Conservation (phyloP, 495 filamentous ascomycete species). For the Hypoxylon crocopeplum region DNA sequence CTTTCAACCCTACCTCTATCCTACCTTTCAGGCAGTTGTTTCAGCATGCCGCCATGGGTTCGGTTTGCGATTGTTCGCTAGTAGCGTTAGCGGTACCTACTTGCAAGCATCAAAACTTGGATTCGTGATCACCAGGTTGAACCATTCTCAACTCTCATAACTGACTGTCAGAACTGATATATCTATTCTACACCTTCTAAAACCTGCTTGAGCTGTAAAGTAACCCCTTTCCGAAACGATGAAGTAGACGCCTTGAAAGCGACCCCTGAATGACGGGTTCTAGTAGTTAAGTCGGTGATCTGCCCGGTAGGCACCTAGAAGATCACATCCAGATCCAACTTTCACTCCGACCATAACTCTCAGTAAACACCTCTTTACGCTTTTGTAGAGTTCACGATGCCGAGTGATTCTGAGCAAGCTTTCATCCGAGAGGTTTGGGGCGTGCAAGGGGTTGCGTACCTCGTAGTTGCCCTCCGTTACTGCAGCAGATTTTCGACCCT, state of each 20-base stretch:
- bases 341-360: not conserved
- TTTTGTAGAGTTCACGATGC: not conserved
- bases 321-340: not conserved
- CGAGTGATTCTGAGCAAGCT: constrained; percentile 2
- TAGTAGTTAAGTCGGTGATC: constrained; percentile 2
- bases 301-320: not conserved
- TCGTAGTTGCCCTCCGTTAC: constrained; percentile 39
- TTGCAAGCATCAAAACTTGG: not conserved
- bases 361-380: not conserved
- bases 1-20: not conserved
- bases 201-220: not conserved
- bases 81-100: not conserved
- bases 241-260: not conserved
- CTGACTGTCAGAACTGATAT: constrained; percentile 5
- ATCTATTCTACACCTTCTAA: not conserved
- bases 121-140: not conserved
- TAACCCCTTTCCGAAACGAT: not conserved
- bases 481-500: constrained; percentile 31
- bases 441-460: constrained; percentile 38
- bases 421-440: constrained; percentile 44
- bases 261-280: constrained; percentile 1
- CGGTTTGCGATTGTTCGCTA: constrained; percentile 3
- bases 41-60: constrained; percentile 1
- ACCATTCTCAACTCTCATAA: not conserved
- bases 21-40: not conserved